These are phyloP conservation scores for Periglandula ipomoeae DNA, from an alignment of 2,329 filamentous ascomycete species.

Conservation along the genomic window DNA sequence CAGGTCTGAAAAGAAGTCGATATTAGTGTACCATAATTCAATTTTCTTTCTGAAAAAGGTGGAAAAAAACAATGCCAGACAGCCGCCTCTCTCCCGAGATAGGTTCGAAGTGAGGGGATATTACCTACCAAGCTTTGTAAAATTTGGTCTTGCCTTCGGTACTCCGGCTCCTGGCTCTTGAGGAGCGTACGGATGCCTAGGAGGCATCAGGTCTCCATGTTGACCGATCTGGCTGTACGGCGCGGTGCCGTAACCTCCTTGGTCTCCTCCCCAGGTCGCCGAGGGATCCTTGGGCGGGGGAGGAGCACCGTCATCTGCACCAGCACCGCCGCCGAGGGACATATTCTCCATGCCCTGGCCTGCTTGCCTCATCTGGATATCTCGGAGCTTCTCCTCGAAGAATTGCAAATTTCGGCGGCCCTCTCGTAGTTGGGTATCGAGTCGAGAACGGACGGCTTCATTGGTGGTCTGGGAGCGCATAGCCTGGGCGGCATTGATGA, in stretches of 20 bases:
- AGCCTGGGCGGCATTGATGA: conserved; percentile 86
- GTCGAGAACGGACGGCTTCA: conserved; percentile 76
- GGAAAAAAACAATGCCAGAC: too few relatives aligned
- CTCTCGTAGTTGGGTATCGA: conserved; percentile 92
- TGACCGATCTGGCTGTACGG: conserved; percentile 51
- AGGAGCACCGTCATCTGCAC: conserved; percentile 33
- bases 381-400: conserved; percentile 83
- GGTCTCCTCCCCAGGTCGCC: conserved; percentile 36
- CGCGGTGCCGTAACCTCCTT: conserved; percentile 50
- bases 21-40: too few relatives aligned
- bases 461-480: conserved; percentile 97
- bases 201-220: conserved; percentile 68
- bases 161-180: conserved; percentile 53
- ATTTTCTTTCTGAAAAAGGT: background rate
- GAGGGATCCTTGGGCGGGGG: conserved; percentile 64
- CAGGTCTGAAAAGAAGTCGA: conserved; percentile 51
- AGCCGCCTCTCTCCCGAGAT: background rate
- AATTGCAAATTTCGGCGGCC: conserved; percentile 90
- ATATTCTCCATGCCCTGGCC: conserved; percentile 59
- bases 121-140: conserved; percentile 81
- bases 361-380: conserved; percentile 75
- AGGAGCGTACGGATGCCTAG: conserved; percentile 68
- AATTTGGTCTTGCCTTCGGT: conserved; percentile 76
- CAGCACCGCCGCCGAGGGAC: conserved; percentile 42
- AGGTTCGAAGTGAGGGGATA: background rate